phyloP scores from a whole-genome alignment of 2,329 filamentous ascomycete genomes.

The Helicocarpus griseus region DNA sequence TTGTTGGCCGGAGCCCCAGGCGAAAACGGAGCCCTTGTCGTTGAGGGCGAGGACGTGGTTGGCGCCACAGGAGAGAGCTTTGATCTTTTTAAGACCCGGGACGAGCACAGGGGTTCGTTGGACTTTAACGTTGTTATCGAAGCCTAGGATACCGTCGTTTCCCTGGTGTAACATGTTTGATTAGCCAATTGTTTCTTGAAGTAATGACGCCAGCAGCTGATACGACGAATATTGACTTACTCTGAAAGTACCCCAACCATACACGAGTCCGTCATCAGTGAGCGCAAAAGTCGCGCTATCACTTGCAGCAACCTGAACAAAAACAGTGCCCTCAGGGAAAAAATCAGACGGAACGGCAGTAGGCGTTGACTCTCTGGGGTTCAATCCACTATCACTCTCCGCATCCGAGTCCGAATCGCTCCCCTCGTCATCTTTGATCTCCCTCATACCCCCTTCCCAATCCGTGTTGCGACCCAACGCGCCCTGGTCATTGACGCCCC shows the following conservation, averaged over 20 bases:
- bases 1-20: slow-evolving; percentile 59
- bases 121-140: slow-evolving; percentile 38
- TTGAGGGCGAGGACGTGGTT: slow-evolving; percentile 51
- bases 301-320: slow-evolving; percentile 49
- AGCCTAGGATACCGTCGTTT: slow-evolving; percentile 55
- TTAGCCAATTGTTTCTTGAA: not conserved
- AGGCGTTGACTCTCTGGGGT: slow-evolving; percentile 47
- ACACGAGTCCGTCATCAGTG: slow-evolving; percentile 51
- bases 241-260: slow-evolving; percentile 55
- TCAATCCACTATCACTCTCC: slow-evolving; percentile 45
- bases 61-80: slow-evolving; percentile 44
- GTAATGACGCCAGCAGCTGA: slow-evolving; percentile 1
- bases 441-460: slow-evolving; percentile 54
- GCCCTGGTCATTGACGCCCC: slow-evolving; percentile 81
- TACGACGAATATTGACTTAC: slow-evolving; percentile 25
- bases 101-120: slow-evolving; percentile 40
- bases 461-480: slow-evolving; percentile 66
- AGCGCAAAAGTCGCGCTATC: slow-evolving; percentile 52
- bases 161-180: slow-evolving; percentile 30
- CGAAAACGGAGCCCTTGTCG: slow-evolving; percentile 48
- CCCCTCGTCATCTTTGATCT: slow-evolving; percentile 40
- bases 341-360: slow-evolving; percentile 38
- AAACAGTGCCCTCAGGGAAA: slow-evolving; percentile 46
- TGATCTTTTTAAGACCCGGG: slow-evolving; percentile 45
- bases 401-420: slow-evolving; percentile 41